These are phyloP conservation scores for Vitis vinifera DNA, from an alignment of 164 flowering plant species.

Conservation along the genomic window DNA sequence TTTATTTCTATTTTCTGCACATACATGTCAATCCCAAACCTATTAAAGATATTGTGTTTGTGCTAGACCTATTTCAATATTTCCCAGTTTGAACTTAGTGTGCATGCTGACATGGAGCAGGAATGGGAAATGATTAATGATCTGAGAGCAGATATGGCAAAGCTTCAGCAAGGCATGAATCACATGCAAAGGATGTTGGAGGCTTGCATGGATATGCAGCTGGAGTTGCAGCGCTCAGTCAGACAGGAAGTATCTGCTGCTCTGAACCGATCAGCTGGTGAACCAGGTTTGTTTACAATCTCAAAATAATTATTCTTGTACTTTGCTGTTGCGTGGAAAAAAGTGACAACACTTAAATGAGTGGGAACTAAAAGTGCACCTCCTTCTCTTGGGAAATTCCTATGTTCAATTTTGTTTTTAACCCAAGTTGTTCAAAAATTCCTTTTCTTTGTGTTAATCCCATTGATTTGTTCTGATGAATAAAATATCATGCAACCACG, in stretches of 20 bases:
- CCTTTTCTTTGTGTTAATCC: no score
- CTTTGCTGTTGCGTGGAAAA: no score
- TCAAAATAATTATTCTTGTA: neutral
- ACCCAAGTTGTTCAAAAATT: no score
- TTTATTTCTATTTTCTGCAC: no score
- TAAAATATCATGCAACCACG: neutral
- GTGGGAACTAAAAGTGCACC: no score
- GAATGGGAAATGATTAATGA: constrained; percentile 84
- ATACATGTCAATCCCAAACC: no score
- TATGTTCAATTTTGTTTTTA: no score
- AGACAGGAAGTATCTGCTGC: constrained; percentile 88
- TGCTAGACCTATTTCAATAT: neutral
- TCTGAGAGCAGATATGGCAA: constrained; percentile 62
- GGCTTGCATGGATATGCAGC: constrained; percentile 91
- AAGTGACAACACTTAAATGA: no score
- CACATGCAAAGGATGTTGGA: constrained; percentile 91
- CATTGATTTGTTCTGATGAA: neutral
- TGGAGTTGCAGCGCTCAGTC: constrained; percentile 76
- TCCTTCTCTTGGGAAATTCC: no score
- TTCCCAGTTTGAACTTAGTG: constrained; percentile 4
- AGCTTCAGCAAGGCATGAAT: constrained; percentile 81
- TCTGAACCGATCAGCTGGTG: constrained; percentile 65
- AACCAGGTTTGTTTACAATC: constrained; percentile 38
- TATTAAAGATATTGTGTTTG: neutral
- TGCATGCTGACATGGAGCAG: constrained; percentile 30